Evolutionary conservation across 108 stramenopile genomes (phyloP), one percentile per base, ranked within the genome.

Genomic region (Stephanodiscus triporus): DNA sequence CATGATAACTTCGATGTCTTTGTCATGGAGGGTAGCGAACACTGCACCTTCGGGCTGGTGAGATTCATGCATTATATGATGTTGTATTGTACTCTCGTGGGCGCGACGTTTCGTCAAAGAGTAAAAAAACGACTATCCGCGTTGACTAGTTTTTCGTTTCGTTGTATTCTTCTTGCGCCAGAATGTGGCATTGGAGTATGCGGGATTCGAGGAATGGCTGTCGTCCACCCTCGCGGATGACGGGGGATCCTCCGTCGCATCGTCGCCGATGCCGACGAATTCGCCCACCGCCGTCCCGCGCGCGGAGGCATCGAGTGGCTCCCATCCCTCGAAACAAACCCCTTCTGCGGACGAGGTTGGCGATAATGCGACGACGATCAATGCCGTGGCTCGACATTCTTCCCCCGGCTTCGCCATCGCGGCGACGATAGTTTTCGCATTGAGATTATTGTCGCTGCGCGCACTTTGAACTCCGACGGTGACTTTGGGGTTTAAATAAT

Each of bases 11-110:
- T 87, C 54, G 49, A 85, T 17, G 68, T 65, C 1, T 87, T 63
- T 58, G 47, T 78, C 27, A 80, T 82, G 47, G 78, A 82, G 13
- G 74, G 70, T 22, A 61, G 66, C 19, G 86, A 61, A 1, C 86
- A 87, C 37, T 87, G 86, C 57, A 72, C 68, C 0, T 87, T 82
- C 66, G 78, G 86, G 11, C 43, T 84, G 74, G 80, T 81, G 47
- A 62, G 22, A 53, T 50, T 58, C 19, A 6, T 30, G 55, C 1
- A 6, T 49, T 24, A 13, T 23, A 6, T 70, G 48, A 16, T 24
- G 9, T 61, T 20, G 13, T 36, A 0, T 32, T 49, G 16, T 1
- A 24, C 36, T 70, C n/a, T n/a, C n/a, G n/a, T n/a, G n/a, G n/a
- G n/a, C n/a, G n/a, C n/a, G n/a, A n/a, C n/a, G n/a, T n/a, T n/a